These are phyloP conservation scores for Ciborinia camelliae DNA, from an alignment of 2,329 filamentous ascomycete genomes.

Conservation along the genomic window DNA sequence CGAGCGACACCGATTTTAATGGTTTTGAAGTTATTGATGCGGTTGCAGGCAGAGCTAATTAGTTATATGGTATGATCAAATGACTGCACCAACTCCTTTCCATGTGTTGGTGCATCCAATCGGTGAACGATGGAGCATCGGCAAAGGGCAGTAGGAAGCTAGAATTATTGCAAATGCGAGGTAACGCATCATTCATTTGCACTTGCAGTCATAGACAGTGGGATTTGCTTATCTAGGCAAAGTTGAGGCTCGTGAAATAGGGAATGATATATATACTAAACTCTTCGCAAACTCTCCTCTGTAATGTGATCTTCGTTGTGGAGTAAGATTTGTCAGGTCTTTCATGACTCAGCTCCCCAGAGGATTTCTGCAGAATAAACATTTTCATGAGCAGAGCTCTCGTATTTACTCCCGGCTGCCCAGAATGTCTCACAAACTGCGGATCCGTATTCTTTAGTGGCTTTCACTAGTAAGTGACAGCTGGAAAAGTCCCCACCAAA, in stretches of 20 bases:
- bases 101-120: slow-evolving; percentile 77
- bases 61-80: not conserved
- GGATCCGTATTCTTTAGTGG: not conserved
- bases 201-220: not conserved
- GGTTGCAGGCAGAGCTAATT: slow-evolving; percentile 69
- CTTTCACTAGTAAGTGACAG: slow-evolving; percentile 4
- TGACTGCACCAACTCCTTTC: slow-evolving; percentile 41
- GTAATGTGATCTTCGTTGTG: not conserved
- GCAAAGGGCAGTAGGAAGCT: slow-evolving; percentile 59
- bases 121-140: too few species aligned
- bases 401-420: not conserved
- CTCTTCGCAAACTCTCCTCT: not conserved
- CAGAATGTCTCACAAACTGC: not conserved
- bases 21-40: slow-evolving; percentile 41
- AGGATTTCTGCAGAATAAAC: not conserved
- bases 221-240: not conserved
- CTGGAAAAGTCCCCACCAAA: slow-evolving; percentile 6
- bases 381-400: not conserved
- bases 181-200: not conserved
- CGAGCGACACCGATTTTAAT: slow-evolving; percentile 35
- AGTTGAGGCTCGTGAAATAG: not conserved
- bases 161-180: too few species aligned
- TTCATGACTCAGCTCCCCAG: not conserved
- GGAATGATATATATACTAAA: not conserved
- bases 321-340: not conserved